Percentiles rank a stretch among this genome's conserved stretches.
Evolutionary conservation across 208 protist species (phyloP).

Genomic region (Willaertia magna): DNA sequence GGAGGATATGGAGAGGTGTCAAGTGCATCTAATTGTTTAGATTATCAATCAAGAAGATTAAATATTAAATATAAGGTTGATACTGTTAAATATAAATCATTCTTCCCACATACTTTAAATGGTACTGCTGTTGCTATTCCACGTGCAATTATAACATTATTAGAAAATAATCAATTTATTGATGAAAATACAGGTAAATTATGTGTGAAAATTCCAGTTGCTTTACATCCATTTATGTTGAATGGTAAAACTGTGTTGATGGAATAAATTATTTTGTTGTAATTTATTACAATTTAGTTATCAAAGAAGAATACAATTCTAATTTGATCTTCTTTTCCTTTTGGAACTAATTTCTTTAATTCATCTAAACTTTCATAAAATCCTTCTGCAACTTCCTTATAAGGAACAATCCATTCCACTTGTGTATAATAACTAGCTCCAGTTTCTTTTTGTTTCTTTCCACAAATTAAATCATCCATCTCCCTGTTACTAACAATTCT

Average conservation of each 20-base stretch:
- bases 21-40: constrained; percentile 52
- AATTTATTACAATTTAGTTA: too few species aligned
- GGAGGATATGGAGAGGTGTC: constrained; percentile 43
- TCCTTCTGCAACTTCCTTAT: too few species aligned
- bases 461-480: too few species aligned
- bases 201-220: neutral
- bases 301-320: too few species aligned
- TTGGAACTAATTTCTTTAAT: too few species aligned
- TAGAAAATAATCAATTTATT: constrained; percentile 47
- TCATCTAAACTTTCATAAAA: too few species aligned
- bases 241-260: neutral
- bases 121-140: constrained; percentile 52
- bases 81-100: neutral
- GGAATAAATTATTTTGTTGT: too few species aligned
- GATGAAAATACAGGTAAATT: neutral
- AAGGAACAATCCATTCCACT: too few species aligned
- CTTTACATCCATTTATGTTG: neutral
- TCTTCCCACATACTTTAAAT: constrained; percentile 51
- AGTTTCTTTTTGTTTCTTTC: too few species aligned
- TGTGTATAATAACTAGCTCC: too few species aligned
- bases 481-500: too few species aligned
- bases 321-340: too few species aligned
- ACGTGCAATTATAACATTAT: constrained; percentile 47
- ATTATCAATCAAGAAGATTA: constrained; percentile 50
- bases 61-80: constrained; percentile 28